A percentile compares a stretch with the other conserved stretches of the same genome.
These are phyloP conservation scores for Drechslerella coelobrocha DNA, from an alignment of 2,329 filamentous ascomycete genomes.

Conservation along the genomic window DNA sequence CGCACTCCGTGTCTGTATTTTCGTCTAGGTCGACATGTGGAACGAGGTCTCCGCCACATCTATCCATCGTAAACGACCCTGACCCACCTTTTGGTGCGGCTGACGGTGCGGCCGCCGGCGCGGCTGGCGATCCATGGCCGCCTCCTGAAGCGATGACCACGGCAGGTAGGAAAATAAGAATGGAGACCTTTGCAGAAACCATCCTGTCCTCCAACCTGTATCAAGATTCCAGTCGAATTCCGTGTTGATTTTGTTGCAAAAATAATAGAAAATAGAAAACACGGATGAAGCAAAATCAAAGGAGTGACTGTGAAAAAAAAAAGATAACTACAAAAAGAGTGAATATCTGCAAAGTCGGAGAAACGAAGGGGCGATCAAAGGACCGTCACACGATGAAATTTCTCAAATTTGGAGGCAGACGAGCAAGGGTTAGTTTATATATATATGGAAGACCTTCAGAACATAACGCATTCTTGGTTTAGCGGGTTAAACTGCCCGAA, in stretches of 20 bases:
- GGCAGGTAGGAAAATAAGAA: conserved; percentile 24
- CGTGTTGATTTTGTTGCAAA: conserved; percentile 35
- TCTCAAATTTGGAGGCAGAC: conserved; percentile 1
- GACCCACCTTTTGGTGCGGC: no score
- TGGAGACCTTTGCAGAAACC: conserved; percentile 17
- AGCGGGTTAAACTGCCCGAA: background rate
- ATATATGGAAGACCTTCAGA: background rate
- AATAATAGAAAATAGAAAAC: conserved; percentile 13
- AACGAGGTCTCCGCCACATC: conserved; percentile 21
- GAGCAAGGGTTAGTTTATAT: background rate
- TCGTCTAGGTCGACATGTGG: conserved; percentile 6
- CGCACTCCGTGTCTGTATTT: conserved; percentile 20
- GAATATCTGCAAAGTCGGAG: conserved; percentile 10
- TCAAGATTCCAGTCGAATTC: background rate
- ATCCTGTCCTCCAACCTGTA: conserved; percentile 3
- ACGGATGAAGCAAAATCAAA: conserved; percentile 8
- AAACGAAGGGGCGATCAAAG: conserved; percentile 9
- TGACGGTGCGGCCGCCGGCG: no score
- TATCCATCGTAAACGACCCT: conserved; percentile 19
- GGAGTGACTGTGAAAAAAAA: conserved; percentile 1
- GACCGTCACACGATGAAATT: conserved; percentile 1
- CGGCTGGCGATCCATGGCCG: no score
- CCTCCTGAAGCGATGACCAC: conserved; percentile 10
- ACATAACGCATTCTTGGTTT: background rate
- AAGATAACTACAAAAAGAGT: conserved; percentile 7